Evolutionary conservation across 306 rosid species (phyloP).

Genomic region (Quercus agrifolia): DNA sequence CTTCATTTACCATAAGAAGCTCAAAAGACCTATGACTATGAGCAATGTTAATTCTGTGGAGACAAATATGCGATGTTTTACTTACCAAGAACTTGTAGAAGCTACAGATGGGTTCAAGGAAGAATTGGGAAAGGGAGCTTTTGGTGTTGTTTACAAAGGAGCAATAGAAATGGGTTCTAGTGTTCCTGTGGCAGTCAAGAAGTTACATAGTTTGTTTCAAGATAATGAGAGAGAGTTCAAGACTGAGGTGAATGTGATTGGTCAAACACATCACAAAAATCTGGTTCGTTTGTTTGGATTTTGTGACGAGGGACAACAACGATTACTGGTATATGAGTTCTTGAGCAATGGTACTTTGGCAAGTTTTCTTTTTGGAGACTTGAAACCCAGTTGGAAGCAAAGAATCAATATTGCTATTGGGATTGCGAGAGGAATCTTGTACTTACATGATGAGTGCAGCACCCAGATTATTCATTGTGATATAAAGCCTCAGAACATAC

Average conservation of each 20-base stretch:
- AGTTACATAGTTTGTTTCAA: background rate
- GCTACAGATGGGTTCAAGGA: no score
- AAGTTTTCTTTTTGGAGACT: conserved; percentile 22
- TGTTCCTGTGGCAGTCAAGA: conserved; percentile 19
- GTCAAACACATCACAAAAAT: conserved; percentile 21
- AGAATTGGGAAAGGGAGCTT: no score
- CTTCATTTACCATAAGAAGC: background rate
- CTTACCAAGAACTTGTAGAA: conserved; percentile 3
- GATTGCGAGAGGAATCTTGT: conserved; percentile 24
- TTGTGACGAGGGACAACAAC: conserved; percentile 7
- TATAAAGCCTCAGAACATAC: conserved; percentile 36
- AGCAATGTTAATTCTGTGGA: background rate
- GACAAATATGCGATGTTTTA: conserved; percentile 4
- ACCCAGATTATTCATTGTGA: conserved; percentile 26
- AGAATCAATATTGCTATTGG: conserved; percentile 20
- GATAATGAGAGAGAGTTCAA: conserved; percentile 20
- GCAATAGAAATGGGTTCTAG: background rate
- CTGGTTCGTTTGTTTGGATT: conserved; percentile 20
- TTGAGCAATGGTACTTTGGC: conserved; percentile 28
- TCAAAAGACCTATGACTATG: no score
- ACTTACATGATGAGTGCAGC: conserved; percentile 30
- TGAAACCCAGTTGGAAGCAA: conserved; percentile 5
- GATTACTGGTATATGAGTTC: conserved; percentile 19
- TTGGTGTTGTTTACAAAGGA: conserved; percentile 5
- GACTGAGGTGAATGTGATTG: conserved; percentile 15